These are phyloP conservation scores for Xylaria sp. DNA, from an alignment of 2,329 filamentous ascomycete species.

Conservation along the genomic window DNA sequence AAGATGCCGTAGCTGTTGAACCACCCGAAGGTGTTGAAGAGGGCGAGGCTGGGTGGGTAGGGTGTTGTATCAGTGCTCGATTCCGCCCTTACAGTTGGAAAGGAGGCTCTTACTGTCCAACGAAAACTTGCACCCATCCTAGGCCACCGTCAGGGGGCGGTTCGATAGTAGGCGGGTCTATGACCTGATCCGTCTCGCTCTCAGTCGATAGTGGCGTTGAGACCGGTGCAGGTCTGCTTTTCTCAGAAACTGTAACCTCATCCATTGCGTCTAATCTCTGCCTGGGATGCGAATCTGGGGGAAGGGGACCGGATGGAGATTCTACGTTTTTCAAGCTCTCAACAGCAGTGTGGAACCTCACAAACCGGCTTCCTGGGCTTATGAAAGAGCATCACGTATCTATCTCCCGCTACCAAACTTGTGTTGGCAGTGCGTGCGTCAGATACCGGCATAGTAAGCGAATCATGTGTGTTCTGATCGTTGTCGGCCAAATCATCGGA, in stretches of 20 bases:
- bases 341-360: too few relatives aligned
- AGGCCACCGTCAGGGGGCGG: conserved; percentile 20
- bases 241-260: conserved; percentile 14
- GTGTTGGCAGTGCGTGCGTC: too few relatives aligned
- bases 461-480: too few relatives aligned
- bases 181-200: conserved; percentile 9
- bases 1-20: conserved; percentile 38
- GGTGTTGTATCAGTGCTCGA: background rate
- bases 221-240: background rate
- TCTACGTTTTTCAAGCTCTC: too few relatives aligned
- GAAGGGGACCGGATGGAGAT: background rate
- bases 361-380: too few relatives aligned
- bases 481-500: too few relatives aligned
- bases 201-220: conserved; percentile 6
- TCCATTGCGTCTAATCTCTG: background rate
- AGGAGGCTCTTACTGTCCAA: conserved; percentile 22
- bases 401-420: too few relatives aligned
- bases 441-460: too few relatives aligned
- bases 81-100: background rate
- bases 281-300: background rate
- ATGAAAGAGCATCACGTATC: too few relatives aligned
- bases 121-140: conserved; percentile 24
- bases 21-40: conserved; percentile 28
- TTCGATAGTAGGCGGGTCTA: background rate
- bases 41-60: conserved; percentile 24